phyloP scores from a whole-genome alignment of 1,284 basidiomycete genomes.

The Austroboletus niveus region DNA sequence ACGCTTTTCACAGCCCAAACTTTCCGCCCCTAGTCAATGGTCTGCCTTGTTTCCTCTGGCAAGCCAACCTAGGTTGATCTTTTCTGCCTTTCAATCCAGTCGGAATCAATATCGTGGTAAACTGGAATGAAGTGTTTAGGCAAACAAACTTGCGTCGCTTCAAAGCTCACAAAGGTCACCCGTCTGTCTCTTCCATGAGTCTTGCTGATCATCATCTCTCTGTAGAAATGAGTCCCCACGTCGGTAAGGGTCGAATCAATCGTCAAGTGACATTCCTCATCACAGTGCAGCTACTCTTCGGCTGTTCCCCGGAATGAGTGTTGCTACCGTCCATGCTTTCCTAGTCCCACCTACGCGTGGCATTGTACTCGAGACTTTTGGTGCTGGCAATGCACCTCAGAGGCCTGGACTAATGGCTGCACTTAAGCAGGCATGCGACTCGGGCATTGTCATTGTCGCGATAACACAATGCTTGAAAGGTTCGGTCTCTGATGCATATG shows the following conservation, averaged over 20 bases:
- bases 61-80: background rate
- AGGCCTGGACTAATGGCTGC: constrained; percentile 64
- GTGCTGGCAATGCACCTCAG: constrained; percentile 84
- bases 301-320: constrained; percentile 85
- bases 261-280: constrained; percentile 2
- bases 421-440: constrained; percentile 76
- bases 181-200: background rate
- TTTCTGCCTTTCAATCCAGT: constrained; percentile 42
- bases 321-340: constrained; percentile 70
- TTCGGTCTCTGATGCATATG: constrained; percentile 77
- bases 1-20: constrained; percentile 86
- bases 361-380: constrained; percentile 87
- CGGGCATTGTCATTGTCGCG: constrained; percentile 85
- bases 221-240: constrained; percentile 73
- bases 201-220: constrained; percentile 8
- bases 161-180: constrained; percentile 72
- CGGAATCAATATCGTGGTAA: constrained; percentile 85
- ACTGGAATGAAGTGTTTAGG: constrained; percentile 82
- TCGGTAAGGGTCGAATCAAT: constrained; percentile 48
- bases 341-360: constrained; percentile 70
- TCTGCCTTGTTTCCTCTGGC: constrained; percentile 23
- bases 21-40: constrained; percentile 83
- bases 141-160: constrained; percentile 77
- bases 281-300: constrained; percentile 61
- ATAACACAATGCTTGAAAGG: constrained; percentile 90